phyloP scores from a whole-genome alignment of 495 filamentous ascomycete species.

The Hypoxylon lienhwacheense region DNA sequence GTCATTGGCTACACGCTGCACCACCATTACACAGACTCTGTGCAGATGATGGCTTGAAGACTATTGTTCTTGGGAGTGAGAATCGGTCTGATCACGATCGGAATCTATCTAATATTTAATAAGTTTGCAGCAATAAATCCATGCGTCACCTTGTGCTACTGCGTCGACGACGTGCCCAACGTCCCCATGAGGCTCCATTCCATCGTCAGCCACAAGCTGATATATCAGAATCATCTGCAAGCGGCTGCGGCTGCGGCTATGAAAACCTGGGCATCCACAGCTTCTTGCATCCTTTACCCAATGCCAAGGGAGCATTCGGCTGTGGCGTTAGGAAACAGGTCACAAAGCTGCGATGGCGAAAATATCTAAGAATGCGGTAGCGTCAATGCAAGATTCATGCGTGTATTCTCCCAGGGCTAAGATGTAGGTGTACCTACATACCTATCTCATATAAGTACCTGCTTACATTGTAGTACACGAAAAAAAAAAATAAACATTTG shows the following conservation, averaged over 20 bases:
- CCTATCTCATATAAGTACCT: background rate
- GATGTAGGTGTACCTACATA: background rate
- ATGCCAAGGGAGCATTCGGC: slow-evolving; percentile 10
- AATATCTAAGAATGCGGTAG: slow-evolving; percentile 7
- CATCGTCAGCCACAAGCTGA: slow-evolving; percentile 27
- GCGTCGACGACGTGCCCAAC: slow-evolving; percentile 4
- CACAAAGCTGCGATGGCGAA: slow-evolving; percentile 8
- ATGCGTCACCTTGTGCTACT: slow-evolving; percentile 22
- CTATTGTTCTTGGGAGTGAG: slow-evolving; percentile 1
- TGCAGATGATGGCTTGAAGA: slow-evolving; percentile 16
- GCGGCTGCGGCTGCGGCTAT: slow-evolving; percentile 9
- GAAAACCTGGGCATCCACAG: background rate
- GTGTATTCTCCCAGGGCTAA: background rate
- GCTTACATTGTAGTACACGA: background rate
- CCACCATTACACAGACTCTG: slow-evolving; percentile 25
- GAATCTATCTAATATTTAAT: slow-evolving; percentile 12
- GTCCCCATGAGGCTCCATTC: slow-evolving; percentile 24
- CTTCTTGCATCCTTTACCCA: background rate
- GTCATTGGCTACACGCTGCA: slow-evolving; percentile 33
- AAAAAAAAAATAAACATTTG: background rate
- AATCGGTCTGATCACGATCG: slow-evolving; percentile 20
- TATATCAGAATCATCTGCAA: slow-evolving; percentile 8
- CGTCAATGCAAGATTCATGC: slow-evolving; percentile 14
- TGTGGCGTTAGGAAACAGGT: slow-evolving; percentile 14
- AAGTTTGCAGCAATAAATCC: slow-evolving; percentile 8